These are phyloP conservation scores for Termitomyces sp. DNA, from an alignment of 768 basidiomycete genomes.

Conservation along the genomic window DNA sequence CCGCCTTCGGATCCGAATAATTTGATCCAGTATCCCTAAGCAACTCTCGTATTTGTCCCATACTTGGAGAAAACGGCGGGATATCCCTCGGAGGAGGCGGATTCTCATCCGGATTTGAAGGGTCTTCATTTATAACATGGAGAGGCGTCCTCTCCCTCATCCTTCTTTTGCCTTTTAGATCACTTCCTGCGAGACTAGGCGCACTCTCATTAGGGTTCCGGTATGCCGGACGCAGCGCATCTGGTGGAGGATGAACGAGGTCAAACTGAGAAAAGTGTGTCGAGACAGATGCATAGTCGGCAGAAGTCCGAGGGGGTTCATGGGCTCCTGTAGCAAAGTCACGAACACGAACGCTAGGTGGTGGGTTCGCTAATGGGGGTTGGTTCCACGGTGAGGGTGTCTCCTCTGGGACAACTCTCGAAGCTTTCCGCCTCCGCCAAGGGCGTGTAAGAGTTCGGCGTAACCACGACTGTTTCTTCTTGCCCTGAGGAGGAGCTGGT, in stretches of 20 bases:
- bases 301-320: constrained; percentile 17
- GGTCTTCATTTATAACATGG: constrained; percentile 36
- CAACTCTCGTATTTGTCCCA: constrained; percentile 1
- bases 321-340: constrained; percentile 14
- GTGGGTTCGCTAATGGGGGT: constrained; percentile 5
- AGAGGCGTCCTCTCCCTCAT: constrained; percentile 24
- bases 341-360: constrained; percentile 13
- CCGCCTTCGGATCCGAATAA: constrained; percentile 12
- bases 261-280: constrained; percentile 32
- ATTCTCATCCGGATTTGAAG: constrained; percentile 21
- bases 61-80: background rate
- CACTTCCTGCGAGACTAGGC: constrained; percentile 16
- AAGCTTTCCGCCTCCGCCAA: constrained; percentile 10
- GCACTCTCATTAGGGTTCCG: constrained; percentile 12
- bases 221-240: background rate
- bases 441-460: constrained; percentile 30
- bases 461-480: constrained; percentile 36
- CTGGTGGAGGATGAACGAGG: constrained; percentile 23
- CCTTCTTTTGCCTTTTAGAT: constrained; percentile 8
- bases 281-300: constrained; percentile 21
- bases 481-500: constrained; percentile 16
- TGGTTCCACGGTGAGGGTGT: constrained; percentile 26
- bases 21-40: constrained; percentile 1
- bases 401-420: constrained; percentile 7
- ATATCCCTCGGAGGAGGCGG: constrained; percentile 16